These are phyloP conservation scores for Colletotrichum coccodes DNA, from an alignment of 2,329 filamentous ascomycete species.

Conservation along the genomic window DNA sequence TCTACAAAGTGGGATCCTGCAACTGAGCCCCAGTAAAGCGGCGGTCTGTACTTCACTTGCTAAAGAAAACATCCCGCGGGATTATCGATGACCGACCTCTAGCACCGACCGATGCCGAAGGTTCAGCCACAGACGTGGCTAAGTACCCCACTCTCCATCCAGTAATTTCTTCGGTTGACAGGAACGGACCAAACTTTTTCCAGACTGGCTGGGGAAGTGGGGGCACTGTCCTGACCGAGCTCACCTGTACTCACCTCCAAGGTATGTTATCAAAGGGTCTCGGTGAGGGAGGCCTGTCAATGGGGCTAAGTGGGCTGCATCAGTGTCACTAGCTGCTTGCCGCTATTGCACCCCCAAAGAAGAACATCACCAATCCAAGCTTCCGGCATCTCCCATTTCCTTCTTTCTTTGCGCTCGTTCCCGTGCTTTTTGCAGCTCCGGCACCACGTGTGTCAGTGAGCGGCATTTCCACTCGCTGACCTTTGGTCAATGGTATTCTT, in stretches of 20 bases:
- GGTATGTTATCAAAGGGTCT: not conserved
- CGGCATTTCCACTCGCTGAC: not conserved
- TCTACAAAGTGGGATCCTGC: slow-evolving; percentile 3
- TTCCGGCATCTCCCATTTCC: not conserved
- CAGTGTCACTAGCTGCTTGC: not conserved
- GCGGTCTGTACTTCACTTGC: slow-evolving; percentile 1
- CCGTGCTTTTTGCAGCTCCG: not conserved
- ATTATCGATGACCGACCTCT: slow-evolving; percentile 24
- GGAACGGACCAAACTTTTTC: not conserved
- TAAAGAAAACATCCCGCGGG: slow-evolving; percentile 18
- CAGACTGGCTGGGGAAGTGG: not conserved
- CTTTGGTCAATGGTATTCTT: slow-evolving; percentile 8
- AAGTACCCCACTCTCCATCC: not conserved
- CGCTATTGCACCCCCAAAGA: not conserved
- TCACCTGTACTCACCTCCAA: not conserved
- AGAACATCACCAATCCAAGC: not conserved
- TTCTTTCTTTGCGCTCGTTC: not conserved
- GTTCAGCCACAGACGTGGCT: slow-evolving; percentile 5
- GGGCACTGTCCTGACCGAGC: not conserved
- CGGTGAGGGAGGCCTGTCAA: slow-evolving; percentile 1
- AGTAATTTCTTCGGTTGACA: not conserved
- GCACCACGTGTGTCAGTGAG: not conserved
- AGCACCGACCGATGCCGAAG: slow-evolving; percentile 22
- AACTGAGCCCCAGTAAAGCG: not conserved
- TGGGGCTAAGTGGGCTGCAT: slow-evolving; percentile 9